phyloP scores from a whole-genome alignment of 306 rosid species.

The Amphicarpaea edgeworthii region DNA sequence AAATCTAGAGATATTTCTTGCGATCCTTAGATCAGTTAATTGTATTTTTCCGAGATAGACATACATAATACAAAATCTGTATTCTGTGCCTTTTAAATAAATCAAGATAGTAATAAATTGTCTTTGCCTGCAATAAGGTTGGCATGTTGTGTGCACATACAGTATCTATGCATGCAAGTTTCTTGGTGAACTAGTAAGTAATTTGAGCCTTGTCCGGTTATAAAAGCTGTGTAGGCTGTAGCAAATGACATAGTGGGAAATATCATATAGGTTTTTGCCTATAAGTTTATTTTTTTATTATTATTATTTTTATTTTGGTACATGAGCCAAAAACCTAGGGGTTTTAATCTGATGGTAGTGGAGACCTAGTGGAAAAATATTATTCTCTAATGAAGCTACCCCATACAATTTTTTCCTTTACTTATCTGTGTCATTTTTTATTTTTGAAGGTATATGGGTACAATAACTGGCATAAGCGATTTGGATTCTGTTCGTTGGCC shows the following conservation, averaged over 20 bases:
- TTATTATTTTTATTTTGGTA: neutral
- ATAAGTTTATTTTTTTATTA: neutral
- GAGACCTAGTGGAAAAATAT: neutral
- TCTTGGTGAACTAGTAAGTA: constrained; percentile 1
- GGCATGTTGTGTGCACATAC: constrained; percentile 7
- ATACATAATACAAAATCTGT: constrained; percentile 15
- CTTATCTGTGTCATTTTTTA: constrained; percentile 23
- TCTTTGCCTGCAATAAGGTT: constrained; percentile 7
- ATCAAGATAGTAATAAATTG: constrained; percentile 1
- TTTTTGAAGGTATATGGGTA: constrained; percentile 88
- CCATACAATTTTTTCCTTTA: neutral
- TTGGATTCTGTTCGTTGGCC: constrained; percentile 89
- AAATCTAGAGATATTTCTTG: no score
- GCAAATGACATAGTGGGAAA: neutral
- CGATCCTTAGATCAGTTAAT: neutral
- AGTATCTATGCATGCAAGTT: neutral
- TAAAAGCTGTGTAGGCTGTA: neutral
- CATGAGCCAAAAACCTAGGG: neutral
- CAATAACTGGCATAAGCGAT: constrained; percentile 91
- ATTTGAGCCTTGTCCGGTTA: neutral
- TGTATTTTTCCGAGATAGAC: neutral
- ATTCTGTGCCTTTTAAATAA: constrained; percentile 9
- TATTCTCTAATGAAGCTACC: constrained; percentile 20
- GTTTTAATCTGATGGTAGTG: constrained; percentile 2
- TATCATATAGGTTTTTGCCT: constrained; percentile 15